Evolutionary conservation across 257 asterid species (phyloP).

Genomic region (Plantago major): DNA sequence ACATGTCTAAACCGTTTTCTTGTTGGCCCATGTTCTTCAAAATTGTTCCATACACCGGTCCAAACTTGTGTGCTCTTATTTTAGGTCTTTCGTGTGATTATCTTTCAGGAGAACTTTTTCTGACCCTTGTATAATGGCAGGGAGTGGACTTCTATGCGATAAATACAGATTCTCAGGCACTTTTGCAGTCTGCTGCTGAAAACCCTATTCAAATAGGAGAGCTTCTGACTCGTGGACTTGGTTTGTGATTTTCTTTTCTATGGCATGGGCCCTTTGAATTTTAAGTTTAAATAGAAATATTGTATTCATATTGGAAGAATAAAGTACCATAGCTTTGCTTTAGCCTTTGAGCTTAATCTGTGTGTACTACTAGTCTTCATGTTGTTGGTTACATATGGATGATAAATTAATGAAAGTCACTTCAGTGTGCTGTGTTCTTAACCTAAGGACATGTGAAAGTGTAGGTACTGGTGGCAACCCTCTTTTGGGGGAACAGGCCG

Average conservation of each 20-base stretch:
- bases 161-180: slow-evolving; percentile 96
- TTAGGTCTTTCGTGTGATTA: not conserved
- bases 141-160: slow-evolving; percentile 97
- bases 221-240: slow-evolving; percentile 98
- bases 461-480: slow-evolving; percentile 99
- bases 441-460: slow-evolving; percentile 15
- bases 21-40: not conserved
- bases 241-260: slow-evolving; percentile 35
- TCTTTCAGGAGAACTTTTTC: slow-evolving; percentile 19
- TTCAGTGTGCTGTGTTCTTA: slow-evolving; percentile 2
- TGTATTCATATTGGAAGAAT: too few species aligned
- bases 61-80: not conserved
- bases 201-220: slow-evolving; percentile 95
- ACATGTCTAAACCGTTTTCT: not conserved
- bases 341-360: slow-evolving; percentile 9
- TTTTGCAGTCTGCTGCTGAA: slow-evolving; percentile 82
- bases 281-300: not conserved
- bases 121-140: slow-evolving; percentile 31
- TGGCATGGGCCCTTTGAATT: slow-evolving; percentile 9
- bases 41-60: not conserved
- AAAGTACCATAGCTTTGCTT: too few species aligned
- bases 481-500: slow-evolving; percentile 93
- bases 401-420: not conserved
- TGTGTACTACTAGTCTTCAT: slow-evolving; percentile 3
- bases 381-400: slow-evolving; percentile 1